phyloP scores from a whole-genome alignment of 805 yeast species.

The Kurtzmaniella fragi region DNA sequence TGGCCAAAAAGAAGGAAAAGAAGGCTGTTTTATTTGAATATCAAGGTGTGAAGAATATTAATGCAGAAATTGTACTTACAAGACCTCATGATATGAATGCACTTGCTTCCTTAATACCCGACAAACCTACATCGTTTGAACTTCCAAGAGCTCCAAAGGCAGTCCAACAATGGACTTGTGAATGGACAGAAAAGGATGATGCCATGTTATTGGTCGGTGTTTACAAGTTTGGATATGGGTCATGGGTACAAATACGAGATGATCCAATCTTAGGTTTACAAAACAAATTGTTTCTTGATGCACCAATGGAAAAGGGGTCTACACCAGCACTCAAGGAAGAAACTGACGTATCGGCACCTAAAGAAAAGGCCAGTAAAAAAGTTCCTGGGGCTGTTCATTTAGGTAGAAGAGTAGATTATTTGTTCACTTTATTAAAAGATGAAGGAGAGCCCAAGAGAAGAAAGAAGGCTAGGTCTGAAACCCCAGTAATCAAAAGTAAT shows the following conservation, averaged over 20 bases:
- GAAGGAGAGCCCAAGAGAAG: slow-evolving; percentile 35
- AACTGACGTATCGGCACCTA: slow-evolving; percentile 12
- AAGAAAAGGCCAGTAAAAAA: slow-evolving; percentile 45
- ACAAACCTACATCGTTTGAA: slow-evolving; percentile 55
- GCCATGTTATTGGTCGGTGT: slow-evolving; percentile 84
- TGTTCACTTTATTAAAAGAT: slow-evolving; percentile 65
- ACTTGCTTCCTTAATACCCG: slow-evolving; percentile 51
- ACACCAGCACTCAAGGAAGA: slow-evolving; percentile 10
- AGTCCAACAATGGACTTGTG: slow-evolving; percentile 87
- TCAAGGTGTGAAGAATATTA: slow-evolving; percentile 79
- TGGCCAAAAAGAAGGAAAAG: slow-evolving; percentile 73
- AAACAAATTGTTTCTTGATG: slow-evolving; percentile 72
- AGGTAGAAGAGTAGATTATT: slow-evolving; percentile 85
- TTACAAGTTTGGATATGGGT: slow-evolving; percentile 89
- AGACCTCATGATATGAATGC: slow-evolving; percentile 83
- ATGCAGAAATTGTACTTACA: slow-evolving; percentile 80
- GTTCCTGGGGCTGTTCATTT: slow-evolving; percentile 92
- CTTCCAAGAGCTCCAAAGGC: slow-evolving; percentile 64
- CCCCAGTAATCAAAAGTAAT: slow-evolving; percentile 12
- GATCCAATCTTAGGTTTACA: slow-evolving; percentile 87
- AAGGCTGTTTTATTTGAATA: slow-evolving; percentile 87
- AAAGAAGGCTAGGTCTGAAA: slow-evolving; percentile 11
- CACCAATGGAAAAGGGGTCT: slow-evolving; percentile 23
- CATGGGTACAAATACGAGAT: slow-evolving; percentile 92
- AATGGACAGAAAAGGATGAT: slow-evolving; percentile 82